These are phyloP conservation scores for Cardiosporidium cionae DNA, from an alignment of 169 alveolate genomes.

Conservation along the genomic window DNA sequence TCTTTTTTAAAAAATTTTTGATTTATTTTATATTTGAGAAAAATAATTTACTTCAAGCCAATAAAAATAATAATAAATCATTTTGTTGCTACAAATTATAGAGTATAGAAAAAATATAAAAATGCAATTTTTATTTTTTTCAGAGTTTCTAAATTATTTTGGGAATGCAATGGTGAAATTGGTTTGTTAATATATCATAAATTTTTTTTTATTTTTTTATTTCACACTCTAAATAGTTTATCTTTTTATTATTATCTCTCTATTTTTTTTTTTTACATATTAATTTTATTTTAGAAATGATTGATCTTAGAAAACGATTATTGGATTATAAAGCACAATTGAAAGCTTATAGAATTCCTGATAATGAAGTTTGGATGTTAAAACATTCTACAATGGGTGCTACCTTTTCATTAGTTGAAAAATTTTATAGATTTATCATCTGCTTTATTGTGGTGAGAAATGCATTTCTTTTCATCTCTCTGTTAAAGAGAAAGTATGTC, in stretches of 20 bases:
- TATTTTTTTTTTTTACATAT: slow-evolving; percentile 1
- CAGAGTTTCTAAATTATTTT: no score
- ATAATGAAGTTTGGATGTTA: slow-evolving; percentile 78
- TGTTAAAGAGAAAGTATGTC: no score
- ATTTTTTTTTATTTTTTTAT: neutral
- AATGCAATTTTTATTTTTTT: no score
- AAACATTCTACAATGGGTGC: slow-evolving; percentile 78
- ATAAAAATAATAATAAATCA: no score
- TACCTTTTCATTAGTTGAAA: slow-evolving; percentile 56
- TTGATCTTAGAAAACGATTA: slow-evolving; percentile 52
- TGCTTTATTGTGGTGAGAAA: slow-evolving; percentile 36
- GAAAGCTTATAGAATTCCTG: slow-evolving; percentile 58
- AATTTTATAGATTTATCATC: slow-evolving; percentile 43
- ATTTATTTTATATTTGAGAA: no score
- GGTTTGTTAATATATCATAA: no score
- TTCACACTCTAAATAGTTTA: neutral
- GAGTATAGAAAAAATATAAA: no score
- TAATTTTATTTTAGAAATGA: slow-evolving; percentile 31
- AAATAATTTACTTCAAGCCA: no score
- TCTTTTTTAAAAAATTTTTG: no score
- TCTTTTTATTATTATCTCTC: no score
- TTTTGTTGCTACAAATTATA: no score
- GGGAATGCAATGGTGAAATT: no score
- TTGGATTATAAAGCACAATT: slow-evolving; percentile 60
- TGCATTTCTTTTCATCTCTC: neutral